phyloP scores from a whole-genome alignment of 1,284 basidiomycete genomes.

The Cryptococcus sp. region DNA sequence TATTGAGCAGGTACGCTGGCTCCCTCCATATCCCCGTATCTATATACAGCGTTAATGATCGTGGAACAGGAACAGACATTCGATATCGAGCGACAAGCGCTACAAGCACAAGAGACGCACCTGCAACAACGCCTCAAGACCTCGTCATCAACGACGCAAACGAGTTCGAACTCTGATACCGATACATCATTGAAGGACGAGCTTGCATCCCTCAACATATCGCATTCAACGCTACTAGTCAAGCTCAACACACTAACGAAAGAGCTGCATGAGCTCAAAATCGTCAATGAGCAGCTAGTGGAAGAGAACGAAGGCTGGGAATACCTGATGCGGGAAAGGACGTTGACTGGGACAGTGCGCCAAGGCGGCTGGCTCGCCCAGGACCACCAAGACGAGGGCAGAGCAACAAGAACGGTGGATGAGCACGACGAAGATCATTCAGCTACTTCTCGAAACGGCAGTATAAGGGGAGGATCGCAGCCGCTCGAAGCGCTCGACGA shows the following conservation, averaged over 20 bases:
- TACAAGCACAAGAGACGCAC: constrained; percentile 43
- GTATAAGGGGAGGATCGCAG: constrained; percentile 53
- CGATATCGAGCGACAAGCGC: constrained; percentile 46
- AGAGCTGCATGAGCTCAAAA: constrained; percentile 44
- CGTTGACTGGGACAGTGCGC: constrained; percentile 77
- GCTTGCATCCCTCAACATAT: constrained; percentile 37
- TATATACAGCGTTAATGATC: constrained; percentile 4
- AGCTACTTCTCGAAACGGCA: constrained; percentile 1
- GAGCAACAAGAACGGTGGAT: constrained; percentile 28
- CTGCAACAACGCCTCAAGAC: constrained; percentile 37
- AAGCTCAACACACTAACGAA: constrained; percentile 40
- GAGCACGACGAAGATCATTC: constrained; percentile 56
- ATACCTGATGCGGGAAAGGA: constrained; percentile 83
- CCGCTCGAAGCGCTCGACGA: constrained; percentile 38
- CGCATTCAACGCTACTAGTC: constrained; percentile 39
- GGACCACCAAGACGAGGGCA: not conserved
- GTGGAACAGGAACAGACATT: constrained; percentile 43
- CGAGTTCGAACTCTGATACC: not conserved
- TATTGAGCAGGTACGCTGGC: constrained; percentile 42
- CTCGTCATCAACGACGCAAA: constrained; percentile 16
- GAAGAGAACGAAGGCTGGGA: constrained; percentile 96
- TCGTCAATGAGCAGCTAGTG: constrained; percentile 40
- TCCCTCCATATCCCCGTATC: not conserved
- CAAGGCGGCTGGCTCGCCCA: constrained; percentile 54
- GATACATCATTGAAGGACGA: constrained; percentile 39